A percentile compares a stretch with the other conserved stretches of the same genome.
phyloP scores from a whole-genome alignment of 2,329 filamentous ascomycete species.

The Epichloe typhina region DNA sequence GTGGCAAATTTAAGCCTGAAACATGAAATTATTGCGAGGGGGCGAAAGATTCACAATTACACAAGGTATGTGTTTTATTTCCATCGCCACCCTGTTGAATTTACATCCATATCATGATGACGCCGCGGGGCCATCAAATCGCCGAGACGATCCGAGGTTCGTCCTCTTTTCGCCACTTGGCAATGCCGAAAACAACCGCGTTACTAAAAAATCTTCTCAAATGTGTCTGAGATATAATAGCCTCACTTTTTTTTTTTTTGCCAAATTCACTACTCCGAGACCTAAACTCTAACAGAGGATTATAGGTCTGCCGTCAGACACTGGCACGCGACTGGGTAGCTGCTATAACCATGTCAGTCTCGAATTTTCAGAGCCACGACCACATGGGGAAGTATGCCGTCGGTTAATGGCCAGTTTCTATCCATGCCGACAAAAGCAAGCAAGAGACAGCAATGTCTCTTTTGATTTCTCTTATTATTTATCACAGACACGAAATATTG shows the following conservation, averaged over 20 bases:
- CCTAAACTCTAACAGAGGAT: not conserved
- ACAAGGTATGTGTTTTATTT: slow-evolving; percentile 1
- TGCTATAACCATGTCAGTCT: not conserved
- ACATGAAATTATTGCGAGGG: slow-evolving; percentile 16
- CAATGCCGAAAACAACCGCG: slow-evolving; percentile 51
- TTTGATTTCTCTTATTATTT: not conserved
- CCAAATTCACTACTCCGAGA: no score
- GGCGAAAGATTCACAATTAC: not conserved
- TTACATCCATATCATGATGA: slow-evolving; percentile 29
- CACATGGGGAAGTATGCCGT: not conserved
- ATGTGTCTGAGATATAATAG: slow-evolving; percentile 33
- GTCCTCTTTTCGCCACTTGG: slow-evolving; percentile 11
- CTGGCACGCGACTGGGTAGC: not conserved
- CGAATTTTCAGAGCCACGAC: not conserved
- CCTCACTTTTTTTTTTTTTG: not conserved
- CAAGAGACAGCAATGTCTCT: not conserved
- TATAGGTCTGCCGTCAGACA: not conserved
- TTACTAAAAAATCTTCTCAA: slow-evolving; percentile 51
- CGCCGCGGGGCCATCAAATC: slow-evolving; percentile 39
- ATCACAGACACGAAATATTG: no score
- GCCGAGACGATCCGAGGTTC: slow-evolving; percentile 8
- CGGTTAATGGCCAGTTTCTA: not conserved
- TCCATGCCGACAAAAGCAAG: no score
- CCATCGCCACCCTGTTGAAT: not conserved
- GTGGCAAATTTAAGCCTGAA: slow-evolving; percentile 46